phyloP scores from a whole-genome alignment of 495 filamentous ascomycete genomes.

The Articulospora tetracladia region DNA sequence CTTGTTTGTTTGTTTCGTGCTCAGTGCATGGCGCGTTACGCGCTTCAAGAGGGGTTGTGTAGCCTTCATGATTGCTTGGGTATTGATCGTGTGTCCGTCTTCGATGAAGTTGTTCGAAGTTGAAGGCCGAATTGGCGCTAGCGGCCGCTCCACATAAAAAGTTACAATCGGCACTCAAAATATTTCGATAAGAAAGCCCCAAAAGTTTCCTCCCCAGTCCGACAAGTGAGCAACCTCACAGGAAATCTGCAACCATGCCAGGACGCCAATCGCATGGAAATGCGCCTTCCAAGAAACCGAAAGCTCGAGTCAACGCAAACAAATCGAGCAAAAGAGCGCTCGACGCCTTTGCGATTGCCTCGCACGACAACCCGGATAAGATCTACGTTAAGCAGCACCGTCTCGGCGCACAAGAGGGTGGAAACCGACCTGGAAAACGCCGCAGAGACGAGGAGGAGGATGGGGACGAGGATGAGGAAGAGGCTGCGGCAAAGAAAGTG shows the following conservation, averaged over 20 bases:
- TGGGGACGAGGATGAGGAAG: conserved; percentile 46
- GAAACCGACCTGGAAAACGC: conserved; percentile 22
- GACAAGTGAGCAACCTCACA: background rate
- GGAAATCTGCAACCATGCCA: conserved; percentile 49
- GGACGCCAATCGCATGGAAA: conserved; percentile 61
- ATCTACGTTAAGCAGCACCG: conserved; percentile 51
- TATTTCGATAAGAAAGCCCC: conserved; percentile 5
- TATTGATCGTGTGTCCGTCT: background rate
- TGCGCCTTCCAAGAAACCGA: conserved; percentile 39
- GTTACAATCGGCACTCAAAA: conserved; percentile 7
- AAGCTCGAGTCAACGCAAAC: conserved; percentile 31
- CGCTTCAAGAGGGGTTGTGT: conserved; percentile 63
- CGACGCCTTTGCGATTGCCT: conserved; percentile 83
- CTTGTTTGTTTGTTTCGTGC: conserved; percentile 87
- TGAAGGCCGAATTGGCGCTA: conserved; percentile 16
- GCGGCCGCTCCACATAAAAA: conserved; percentile 22
- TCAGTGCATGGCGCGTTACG: conserved; percentile 67
- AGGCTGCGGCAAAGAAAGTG: conserved; percentile 43
- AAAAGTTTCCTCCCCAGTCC: conserved; percentile 6
- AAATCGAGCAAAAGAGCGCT: conserved; percentile 50
- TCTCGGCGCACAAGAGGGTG: conserved; percentile 52
- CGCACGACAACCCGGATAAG: conserved; percentile 50
- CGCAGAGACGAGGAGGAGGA: conserved; percentile 30
- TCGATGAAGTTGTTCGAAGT: conserved; percentile 1
- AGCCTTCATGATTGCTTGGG: conserved; percentile 52